Base-by-base conservation (phyloP, 257 asterid genomes). In the Galeopsis tetrahit region DNA sequence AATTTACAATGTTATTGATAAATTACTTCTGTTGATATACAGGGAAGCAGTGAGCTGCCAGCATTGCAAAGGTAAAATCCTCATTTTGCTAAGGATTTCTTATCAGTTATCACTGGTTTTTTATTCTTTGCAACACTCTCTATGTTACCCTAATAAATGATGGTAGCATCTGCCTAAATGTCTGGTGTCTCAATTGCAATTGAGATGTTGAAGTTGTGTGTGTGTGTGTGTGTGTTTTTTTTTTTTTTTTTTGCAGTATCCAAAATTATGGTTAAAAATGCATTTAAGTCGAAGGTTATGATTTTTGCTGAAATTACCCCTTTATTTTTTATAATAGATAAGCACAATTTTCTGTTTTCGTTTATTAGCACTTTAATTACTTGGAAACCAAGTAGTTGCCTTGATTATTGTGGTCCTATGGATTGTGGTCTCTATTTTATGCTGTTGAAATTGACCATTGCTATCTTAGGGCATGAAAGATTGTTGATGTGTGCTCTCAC, bases 11-110 rank as follows among this genome's bases (percentile, higher is more conserved):
- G 60, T 61, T 17, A 56, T 52, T 79, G 73, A 74, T 81, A 5
- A 8, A 43, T 46, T 72, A 60, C 76, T 80, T 81, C 67, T 82
- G 42, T 63, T 62, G 66, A 81, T 68, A 59, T 85, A 83, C 93
- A 93, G 98, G 88, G 97, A 93, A 74, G 98, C 95, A 71, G 96
- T 90, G 60, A 83, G 86, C 81, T 93, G 97, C 78, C 87, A 85
- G 83, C 69, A 81, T 77, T 90, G 97, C 82, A 73, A 89, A 84
- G 98, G 98, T 93, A 81, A 72, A 72, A 75, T 70, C 62, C 57
- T 73, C 52, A 55, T 2, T 66, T 64, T 46, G 33, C 60, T 36
- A 32, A 35, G 51, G 35, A 28, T 52, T 68, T 73, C 66, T 64
- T 74, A 43, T 68, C 53, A 60, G 38, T 53, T 74, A 43, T 68